Evolutionary conservation across 768 basidiomycete species (phyloP).

Genomic region (Lactarius vividus): DNA sequence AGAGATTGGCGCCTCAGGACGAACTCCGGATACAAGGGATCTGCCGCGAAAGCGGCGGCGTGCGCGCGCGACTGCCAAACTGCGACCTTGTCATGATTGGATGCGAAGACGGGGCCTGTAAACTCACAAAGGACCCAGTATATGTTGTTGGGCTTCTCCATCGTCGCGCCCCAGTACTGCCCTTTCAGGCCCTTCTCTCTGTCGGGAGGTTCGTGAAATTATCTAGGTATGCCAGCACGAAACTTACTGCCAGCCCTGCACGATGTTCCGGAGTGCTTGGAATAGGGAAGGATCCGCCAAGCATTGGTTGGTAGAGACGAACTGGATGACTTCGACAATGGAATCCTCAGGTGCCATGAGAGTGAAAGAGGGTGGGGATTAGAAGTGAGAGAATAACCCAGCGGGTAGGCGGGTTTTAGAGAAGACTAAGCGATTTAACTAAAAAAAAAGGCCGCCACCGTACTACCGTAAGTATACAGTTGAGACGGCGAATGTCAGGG

Average conservation of each 20-base stretch:
- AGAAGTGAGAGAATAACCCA: not conserved
- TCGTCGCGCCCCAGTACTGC: conserved; percentile 17
- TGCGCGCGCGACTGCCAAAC: conserved; percentile 17
- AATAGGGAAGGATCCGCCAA: conserved; percentile 5
- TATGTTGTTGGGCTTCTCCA: not conserved
- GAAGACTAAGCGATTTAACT: not conserved
- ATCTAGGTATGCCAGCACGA: not conserved
- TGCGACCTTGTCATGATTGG: not conserved
- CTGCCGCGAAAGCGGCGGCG: not conserved
- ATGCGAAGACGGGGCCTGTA: not conserved
- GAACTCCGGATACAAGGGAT: conserved; percentile 9
- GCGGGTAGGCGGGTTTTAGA: not conserved
- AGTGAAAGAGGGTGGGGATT: not conserved
- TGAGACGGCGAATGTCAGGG: no score
- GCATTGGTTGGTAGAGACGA: not conserved
- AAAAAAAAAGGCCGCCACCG: not conserved
- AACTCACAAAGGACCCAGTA: conserved; percentile 19
- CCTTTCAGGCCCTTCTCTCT: conserved; percentile 13
- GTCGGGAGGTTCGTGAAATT: not conserved
- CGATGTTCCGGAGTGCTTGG: not conserved
- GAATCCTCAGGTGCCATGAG: not conserved
- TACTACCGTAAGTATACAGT: not conserved
- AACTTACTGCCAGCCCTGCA: conserved; percentile 15
- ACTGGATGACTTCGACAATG: conserved; percentile 12
- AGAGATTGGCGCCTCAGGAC: not conserved